These are phyloP conservation scores for Aspergillus novoparasiticus DNA, from an alignment of 2,329 filamentous ascomycete species.

Conservation along the genomic window DNA sequence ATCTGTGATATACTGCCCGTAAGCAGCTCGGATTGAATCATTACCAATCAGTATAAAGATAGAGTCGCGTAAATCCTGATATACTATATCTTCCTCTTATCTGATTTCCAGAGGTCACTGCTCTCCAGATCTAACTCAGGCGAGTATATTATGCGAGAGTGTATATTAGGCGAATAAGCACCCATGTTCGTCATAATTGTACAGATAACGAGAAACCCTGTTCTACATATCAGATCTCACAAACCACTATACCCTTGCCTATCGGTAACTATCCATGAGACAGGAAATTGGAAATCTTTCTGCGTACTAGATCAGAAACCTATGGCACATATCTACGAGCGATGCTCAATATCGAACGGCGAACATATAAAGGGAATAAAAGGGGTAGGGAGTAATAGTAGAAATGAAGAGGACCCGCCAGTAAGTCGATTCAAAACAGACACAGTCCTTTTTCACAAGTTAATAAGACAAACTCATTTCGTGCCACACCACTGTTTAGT, in stretches of 20 bases:
- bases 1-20: too few species aligned
- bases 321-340: conserved; percentile 26
- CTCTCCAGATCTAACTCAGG: too few species aligned
- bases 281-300: not conserved
- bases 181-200: not conserved
- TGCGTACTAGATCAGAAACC: conserved; percentile 13
- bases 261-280: not conserved
- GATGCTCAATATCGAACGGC: conserved; percentile 14
- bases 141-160: too few species aligned
- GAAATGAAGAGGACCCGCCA: conserved; percentile 8
- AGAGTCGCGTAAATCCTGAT: too few species aligned
- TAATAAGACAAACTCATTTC: conserved; percentile 20
- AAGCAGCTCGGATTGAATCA: too few species aligned
- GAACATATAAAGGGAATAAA: not conserved
- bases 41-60: too few species aligned
- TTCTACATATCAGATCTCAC: not conserved
- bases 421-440: conserved; percentile 18
- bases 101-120: too few species aligned
- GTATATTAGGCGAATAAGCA: not conserved
- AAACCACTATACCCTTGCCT: not conserved
- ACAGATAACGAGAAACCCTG: not conserved
- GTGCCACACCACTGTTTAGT: too few species aligned
- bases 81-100: too few species aligned
- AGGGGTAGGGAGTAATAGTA: conserved; percentile 5
- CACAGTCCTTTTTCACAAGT: conserved; percentile 14